Base-by-base conservation (phyloP, 2,329 filamentous ascomycete species). In the Saccharata proteae region DNA sequence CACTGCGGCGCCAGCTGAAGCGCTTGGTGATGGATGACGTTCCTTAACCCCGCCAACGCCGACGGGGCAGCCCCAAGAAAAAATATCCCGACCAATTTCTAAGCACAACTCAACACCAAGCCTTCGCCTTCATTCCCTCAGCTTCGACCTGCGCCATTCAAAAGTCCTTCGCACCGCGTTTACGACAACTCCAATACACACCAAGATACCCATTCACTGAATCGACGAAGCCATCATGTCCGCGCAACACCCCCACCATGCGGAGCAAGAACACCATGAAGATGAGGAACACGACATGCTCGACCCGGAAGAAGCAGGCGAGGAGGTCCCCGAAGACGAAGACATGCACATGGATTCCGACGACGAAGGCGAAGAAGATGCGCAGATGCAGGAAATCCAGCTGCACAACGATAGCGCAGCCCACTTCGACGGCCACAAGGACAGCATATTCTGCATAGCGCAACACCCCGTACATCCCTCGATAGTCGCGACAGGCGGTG, bases 391-490 rank as follows among this genome's bases (percentile, higher is more conserved):
- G 53, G 83, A 90, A 54, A 74, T 94, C 24, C 61, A 73, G 24
- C 67, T 96, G 5, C 74, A 90, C 40, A 98, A 96, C 65, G 88
- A 98, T 66, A 92, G 84, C 42, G 67, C 78, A 43, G 88, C 84
- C 38, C 88, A 93, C 64, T 94, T 96, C 51, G 90, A 96, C 63
- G 58, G 62, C 20, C 84, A 94, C 63, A 80, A 76, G 45, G 85
- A 94, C 67, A 86, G 80, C 38, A 80, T 98, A 49, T 98, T 94
- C 64, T 76, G 82, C 58, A 90, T 98, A 53, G 84, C 88, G 12
- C 84, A 93, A 54, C 90, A 98, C 54, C 90, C 90, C 4, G 64
- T 75, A 5, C 69, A 80, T 49, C 74, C 79, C 5, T 67, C 76
- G 13, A 75, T 96, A 38, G 67, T 96, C 38, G 80, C 86, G 3